phyloP scores from a whole-genome alignment of 805 yeast species.

The Sugiyamaella smithiae region DNA sequence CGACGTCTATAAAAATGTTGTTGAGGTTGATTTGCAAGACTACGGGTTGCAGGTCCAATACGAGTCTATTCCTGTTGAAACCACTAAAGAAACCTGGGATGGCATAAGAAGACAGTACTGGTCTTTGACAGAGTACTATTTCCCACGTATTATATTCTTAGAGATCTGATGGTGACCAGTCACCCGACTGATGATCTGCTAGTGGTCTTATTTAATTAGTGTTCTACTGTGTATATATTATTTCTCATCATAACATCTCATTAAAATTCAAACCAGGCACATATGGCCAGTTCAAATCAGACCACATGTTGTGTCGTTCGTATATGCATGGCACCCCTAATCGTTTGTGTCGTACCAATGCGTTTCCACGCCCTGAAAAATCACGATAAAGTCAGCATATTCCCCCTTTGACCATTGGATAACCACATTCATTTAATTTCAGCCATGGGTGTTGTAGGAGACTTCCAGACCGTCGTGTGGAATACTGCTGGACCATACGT shows the following conservation, averaged over 20 bases:
- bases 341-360: background rate
- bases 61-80: conserved; percentile 34
- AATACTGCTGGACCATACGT: conserved; percentile 10
- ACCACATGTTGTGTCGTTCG: background rate
- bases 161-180: conserved; percentile 4
- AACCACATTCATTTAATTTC: background rate
- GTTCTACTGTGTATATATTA: too few relatives aligned
- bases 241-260: too few relatives aligned
- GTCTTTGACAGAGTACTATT: conserved; percentile 31
- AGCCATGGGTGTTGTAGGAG: conserved; percentile 17
- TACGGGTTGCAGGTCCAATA: conserved; percentile 73
- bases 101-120: conserved; percentile 36
- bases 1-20: conserved; percentile 82
- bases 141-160: conserved; percentile 29
- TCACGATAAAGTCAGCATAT: conserved; percentile 5
- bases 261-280: too few relatives aligned
- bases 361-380: conserved; percentile 3
- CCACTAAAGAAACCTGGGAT: conserved; percentile 35
- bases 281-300: too few relatives aligned
- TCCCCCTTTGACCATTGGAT: conserved; percentile 4
- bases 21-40: conserved; percentile 70
- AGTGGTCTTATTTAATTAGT: too few relatives aligned
- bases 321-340: background rate
- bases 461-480: conserved; percentile 9
- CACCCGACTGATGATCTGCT: too few relatives aligned